Conservation (phyloP, 495 filamentous ascomycete species). For the Tuber indicum region DNA sequence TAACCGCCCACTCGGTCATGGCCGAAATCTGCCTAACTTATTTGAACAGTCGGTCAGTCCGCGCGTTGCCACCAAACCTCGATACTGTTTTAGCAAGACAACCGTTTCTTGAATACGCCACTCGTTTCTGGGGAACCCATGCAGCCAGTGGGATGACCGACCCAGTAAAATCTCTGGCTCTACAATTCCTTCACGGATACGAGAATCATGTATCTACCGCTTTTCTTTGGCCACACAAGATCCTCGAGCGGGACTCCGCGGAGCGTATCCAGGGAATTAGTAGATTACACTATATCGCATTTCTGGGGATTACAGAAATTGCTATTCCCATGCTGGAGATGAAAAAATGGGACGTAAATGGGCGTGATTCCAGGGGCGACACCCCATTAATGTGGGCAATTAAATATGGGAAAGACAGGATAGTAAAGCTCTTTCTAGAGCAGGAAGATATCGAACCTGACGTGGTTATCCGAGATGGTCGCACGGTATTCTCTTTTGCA, state of each 20-base stretch:
- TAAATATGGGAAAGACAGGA: background rate
- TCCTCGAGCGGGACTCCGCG: background rate
- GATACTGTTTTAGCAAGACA: rapidly evolving
- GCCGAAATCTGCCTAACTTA: background rate
- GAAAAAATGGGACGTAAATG: background rate
- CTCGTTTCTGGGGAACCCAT: background rate
- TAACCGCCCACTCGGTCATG: background rate
- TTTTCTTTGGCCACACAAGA: background rate
- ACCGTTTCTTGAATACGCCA: background rate
- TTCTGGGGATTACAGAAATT: too few species aligned
- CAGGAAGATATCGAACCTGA: background rate
- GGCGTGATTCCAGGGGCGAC: background rate
- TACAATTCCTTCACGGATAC: background rate
- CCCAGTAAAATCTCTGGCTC: background rate
- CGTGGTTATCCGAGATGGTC: too few species aligned
- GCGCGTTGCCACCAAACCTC: background rate
- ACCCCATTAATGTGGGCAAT: background rate
- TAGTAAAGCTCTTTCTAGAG: background rate
- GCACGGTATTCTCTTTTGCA: background rate
- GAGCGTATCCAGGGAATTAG: background rate
- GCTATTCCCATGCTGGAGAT: too few species aligned
- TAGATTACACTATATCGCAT: too few species aligned
- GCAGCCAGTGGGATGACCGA: background rate
- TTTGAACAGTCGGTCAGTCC: background rate
- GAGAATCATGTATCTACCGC: background rate